These are phyloP conservation scores for Dothidotthia symphoricarpi DNA, from an alignment of 2,329 filamentous ascomycete species.

Conservation along the genomic window DNA sequence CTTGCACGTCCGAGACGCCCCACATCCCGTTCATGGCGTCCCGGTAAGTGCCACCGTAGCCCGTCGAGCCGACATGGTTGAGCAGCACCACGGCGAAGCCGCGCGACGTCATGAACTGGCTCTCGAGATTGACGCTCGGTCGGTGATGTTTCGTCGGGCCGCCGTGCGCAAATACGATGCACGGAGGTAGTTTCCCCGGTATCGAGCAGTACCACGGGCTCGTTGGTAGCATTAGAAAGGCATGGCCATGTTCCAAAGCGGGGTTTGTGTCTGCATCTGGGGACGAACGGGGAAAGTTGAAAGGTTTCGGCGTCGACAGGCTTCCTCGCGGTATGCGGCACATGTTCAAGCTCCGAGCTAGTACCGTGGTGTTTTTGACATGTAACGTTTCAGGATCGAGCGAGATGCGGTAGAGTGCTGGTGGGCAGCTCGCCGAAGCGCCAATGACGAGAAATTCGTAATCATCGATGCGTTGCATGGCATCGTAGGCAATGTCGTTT, in stretches of 20 bases:
- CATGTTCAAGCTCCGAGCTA: neutral
- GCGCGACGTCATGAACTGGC: neutral
- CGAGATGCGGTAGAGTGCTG: constrained; percentile 1
- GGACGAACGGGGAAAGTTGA: neutral
- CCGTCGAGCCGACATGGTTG: constrained; percentile 1
- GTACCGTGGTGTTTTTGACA: neutral
- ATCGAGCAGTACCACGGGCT: neutral
- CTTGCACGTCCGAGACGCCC: constrained; percentile 1
- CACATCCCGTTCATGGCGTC: constrained; percentile 1
- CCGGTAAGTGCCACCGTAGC: neutral
- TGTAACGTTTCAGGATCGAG: constrained; percentile 1
- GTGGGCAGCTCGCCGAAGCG: constrained; percentile 1
- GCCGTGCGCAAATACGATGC: neutral
- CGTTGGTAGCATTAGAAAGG: constrained; percentile 1
- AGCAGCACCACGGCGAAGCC: constrained; percentile 1
- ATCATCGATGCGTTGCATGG: constrained; percentile 1
- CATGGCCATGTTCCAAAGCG: constrained; percentile 1
- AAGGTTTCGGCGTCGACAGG: neutral
- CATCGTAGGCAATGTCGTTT: constrained; percentile 1
- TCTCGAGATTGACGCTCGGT: constrained; percentile 1
- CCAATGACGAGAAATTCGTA: constrained; percentile 1
- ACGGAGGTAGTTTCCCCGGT: neutral
- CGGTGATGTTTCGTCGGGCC: constrained; percentile 1
- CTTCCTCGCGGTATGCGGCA: neutral
- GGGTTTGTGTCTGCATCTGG: neutral